Evolutionary conservation across 139 green algal species (phyloP).

Genomic region (Micractinium conductrix): DNA sequence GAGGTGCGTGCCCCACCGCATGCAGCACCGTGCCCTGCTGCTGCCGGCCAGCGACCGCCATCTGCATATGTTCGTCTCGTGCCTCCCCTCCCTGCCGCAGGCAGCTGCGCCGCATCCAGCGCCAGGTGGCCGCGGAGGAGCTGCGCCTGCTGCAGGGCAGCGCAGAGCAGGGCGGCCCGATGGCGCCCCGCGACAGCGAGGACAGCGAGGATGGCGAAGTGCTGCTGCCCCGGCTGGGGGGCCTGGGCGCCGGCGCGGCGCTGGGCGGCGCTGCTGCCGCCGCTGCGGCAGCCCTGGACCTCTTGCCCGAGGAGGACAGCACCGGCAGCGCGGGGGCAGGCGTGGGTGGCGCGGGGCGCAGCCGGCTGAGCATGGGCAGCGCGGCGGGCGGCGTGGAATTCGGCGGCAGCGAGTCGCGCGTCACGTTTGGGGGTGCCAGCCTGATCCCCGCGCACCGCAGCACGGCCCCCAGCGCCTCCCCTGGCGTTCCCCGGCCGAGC

Average conservation of each 20-base stretch:
- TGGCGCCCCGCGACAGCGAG: neutral
- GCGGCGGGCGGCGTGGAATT: neutral
- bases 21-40: neutral
- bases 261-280: neutral
- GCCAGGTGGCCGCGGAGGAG: constrained; percentile 76
- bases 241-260: neutral
- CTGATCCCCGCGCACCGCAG: neutral
- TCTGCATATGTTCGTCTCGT: neutral
- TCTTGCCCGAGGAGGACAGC: constrained; percentile 34
- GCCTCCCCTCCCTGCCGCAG: neutral
- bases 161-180: neutral
- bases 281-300: neutral
- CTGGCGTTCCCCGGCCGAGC: neutral
- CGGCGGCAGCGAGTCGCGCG: neutral
- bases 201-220: constrained; percentile 26
- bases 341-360: neutral
- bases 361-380: neutral
- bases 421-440: neutral
- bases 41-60: no score
- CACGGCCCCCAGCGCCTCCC: neutral
- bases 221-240: neutral
- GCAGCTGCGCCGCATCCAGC: constrained; percentile 83
- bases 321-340: neutral
- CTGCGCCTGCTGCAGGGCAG: constrained; percentile 69
- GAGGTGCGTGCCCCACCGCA: no score